phyloP scores from a whole-genome alignment of 352 stramenopile species.

The Globisporangium viniferum region DNA sequence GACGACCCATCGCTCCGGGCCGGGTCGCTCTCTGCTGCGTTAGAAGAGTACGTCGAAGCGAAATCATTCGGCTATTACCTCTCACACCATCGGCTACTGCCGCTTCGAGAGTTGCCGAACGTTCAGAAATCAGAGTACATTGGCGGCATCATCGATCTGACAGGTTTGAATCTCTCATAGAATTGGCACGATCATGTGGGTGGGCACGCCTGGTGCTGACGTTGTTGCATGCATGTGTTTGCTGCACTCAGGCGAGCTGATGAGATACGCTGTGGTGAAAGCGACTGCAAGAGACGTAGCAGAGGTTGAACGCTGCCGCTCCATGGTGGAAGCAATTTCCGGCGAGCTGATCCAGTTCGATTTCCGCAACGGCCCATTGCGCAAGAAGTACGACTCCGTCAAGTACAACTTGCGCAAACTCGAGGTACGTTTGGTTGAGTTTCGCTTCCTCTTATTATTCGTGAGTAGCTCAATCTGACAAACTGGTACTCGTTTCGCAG shows the following conservation, averaged over 20 bases:
- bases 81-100: constrained; percentile 45
- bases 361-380: constrained; percentile 91
- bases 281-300: constrained; percentile 83
- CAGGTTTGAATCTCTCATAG: constrained; percentile 44
- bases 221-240: constrained; percentile 26
- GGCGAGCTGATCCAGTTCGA: constrained; percentile 92
- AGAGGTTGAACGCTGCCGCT: constrained; percentile 75
- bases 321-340: constrained; percentile 86
- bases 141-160: constrained; percentile 94
- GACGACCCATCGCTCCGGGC: constrained; percentile 81
- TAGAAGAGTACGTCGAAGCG: constrained; percentile 95
- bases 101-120: constrained; percentile 43
- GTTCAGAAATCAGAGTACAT: constrained; percentile 91
- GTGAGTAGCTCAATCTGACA: background rate
- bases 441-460: background rate
- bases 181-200: too few relatives aligned
- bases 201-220: constrained; percentile 15
- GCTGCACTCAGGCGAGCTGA: constrained; percentile 72
- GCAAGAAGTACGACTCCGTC: constrained; percentile 92
- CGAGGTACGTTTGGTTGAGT: constrained; percentile 49
- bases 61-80: constrained; percentile 91
- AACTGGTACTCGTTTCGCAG: constrained; percentile 22
- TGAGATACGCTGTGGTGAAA: constrained; percentile 85
- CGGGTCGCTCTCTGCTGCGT: constrained; percentile 73
- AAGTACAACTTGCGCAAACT: constrained; percentile 95